Evolutionary conservation across 352 stramenopile species (phyloP).

Genomic region (Phytophthora pini): DNA sequence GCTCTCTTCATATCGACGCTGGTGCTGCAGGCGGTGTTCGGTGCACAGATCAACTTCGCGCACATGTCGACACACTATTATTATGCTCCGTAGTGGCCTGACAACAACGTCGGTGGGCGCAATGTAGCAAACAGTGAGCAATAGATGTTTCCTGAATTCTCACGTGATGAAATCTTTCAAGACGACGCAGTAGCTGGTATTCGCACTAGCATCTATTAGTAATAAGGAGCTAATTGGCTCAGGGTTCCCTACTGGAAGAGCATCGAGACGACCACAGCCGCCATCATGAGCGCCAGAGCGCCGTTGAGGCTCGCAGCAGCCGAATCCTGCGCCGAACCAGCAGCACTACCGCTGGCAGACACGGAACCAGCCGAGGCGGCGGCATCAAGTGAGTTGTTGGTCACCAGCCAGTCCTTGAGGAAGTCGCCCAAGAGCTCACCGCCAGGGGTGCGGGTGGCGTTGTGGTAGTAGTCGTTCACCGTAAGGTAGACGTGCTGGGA

Average conservation of each 20-base stretch:
- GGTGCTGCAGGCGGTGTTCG: conserved; percentile 76
- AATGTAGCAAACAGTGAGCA: conserved; percentile 16
- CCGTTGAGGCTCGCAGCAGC: conserved; percentile 21
- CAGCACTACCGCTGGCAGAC: conserved; percentile 11
- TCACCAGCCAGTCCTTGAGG: conserved; percentile 47
- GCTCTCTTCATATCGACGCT: conserved; percentile 85
- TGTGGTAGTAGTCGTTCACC: conserved; percentile 53
- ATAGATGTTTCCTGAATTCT: conserved; percentile 32
- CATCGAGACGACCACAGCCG: conserved; percentile 21
- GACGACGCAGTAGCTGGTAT: conserved; percentile 14
- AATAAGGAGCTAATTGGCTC: conserved; percentile 28
- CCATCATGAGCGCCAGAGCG: conserved; percentile 20
- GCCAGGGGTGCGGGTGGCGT: conserved; percentile 48
- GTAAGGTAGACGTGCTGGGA: conserved; percentile 63
- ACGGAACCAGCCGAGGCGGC: conserved; percentile 28
- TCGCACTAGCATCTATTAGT: conserved; percentile 27
- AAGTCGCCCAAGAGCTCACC: conserved; percentile 40
- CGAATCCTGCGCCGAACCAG: conserved; percentile 21
- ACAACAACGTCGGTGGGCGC: conserved; percentile 1
- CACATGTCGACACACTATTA: conserved; percentile 85
- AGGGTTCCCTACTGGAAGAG: conserved; percentile 30
- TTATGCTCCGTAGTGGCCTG: conserved; percentile 58
- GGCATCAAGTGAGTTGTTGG: conserved; percentile 42
- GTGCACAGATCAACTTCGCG: conserved; percentile 70
- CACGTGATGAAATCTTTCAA: background rate